Evolutionary conservation across 805 yeast species (phyloP).

Genomic region (Naumovozyma castellii): DNA sequence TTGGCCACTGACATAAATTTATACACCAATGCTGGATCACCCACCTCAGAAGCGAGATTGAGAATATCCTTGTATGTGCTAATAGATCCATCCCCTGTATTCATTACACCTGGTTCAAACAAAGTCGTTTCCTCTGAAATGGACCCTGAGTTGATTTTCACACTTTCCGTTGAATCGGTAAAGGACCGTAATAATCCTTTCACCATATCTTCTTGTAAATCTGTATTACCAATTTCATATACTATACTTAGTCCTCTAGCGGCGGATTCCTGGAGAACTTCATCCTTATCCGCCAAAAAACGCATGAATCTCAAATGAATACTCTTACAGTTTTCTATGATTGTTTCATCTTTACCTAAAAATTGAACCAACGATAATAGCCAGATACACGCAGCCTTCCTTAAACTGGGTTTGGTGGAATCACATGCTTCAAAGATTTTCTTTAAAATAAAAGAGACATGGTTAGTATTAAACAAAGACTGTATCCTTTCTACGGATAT

Average conservation of each 20-base stretch:
- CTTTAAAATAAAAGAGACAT: constrained; percentile 33
- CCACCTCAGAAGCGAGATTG: constrained; percentile 84
- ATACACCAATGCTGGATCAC: constrained; percentile 89
- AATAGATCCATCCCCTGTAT: constrained; percentile 75
- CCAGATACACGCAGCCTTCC: constrained; percentile 81
- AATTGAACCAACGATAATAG: constrained; percentile 69
- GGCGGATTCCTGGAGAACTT: constrained; percentile 84
- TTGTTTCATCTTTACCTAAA: constrained; percentile 41
- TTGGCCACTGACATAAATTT: constrained; percentile 89
- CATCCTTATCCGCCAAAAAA: constrained; percentile 74
- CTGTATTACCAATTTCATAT: constrained; percentile 65
- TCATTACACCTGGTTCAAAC: constrained; percentile 73
- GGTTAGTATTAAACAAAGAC: constrained; percentile 8
- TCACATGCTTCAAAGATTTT: constrained; percentile 44
- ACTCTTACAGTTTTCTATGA: constrained; percentile 39
- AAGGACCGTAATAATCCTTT: constrained; percentile 66
- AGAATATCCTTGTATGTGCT: constrained; percentile 88
- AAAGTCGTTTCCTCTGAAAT: constrained; percentile 72
- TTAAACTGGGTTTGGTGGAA: constrained; percentile 60
- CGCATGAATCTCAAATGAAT: constrained; percentile 70
- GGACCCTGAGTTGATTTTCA: constrained; percentile 49
- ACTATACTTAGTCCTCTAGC: constrained; percentile 77
- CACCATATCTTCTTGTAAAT: constrained; percentile 62
- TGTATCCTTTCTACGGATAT: constrained; percentile 7
- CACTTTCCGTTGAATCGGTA: constrained; percentile 47